phyloP scores from a whole-genome alignment of 73 alveolate species.

The Paramecium biaurelia region DNA sequence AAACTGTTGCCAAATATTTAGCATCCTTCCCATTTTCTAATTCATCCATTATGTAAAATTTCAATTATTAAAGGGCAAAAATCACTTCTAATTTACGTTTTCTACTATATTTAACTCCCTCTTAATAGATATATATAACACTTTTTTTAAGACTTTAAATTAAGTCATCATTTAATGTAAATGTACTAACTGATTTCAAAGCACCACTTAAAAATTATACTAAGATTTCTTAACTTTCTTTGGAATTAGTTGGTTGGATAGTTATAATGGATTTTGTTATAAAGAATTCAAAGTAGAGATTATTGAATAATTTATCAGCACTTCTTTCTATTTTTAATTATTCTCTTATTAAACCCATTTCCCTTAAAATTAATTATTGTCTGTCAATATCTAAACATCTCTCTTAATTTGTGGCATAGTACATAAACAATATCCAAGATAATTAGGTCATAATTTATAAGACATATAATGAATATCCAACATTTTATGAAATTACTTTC shows the following conservation, averaged over 20 bases:
- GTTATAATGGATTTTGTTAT: background rate
- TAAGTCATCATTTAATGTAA: background rate
- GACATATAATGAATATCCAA: background rate
- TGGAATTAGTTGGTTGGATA: background rate
- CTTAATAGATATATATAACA: background rate
- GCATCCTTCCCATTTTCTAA: background rate
- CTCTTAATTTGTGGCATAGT: background rate
- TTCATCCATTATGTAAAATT: background rate
- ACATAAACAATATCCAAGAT: background rate
- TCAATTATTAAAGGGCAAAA: background rate
- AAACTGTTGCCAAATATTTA: background rate
- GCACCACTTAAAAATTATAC: background rate
- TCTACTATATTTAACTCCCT: background rate
- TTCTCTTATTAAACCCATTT: background rate
- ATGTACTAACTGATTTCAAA: background rate
- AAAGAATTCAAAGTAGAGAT: background rate
- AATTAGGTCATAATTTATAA: background rate
- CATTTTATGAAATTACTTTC: background rate
- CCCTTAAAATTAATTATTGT: background rate
- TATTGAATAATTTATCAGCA: background rate
- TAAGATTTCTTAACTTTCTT: conserved; percentile 6
- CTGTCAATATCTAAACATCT: background rate
- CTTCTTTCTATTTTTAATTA: background rate
- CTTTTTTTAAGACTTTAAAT: background rate
- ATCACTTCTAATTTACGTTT: background rate